Evolutionary conservation across 2,329 filamentous ascomycete genomes (phyloP).

Genomic region (Fusarium pseudograminearum): DNA sequence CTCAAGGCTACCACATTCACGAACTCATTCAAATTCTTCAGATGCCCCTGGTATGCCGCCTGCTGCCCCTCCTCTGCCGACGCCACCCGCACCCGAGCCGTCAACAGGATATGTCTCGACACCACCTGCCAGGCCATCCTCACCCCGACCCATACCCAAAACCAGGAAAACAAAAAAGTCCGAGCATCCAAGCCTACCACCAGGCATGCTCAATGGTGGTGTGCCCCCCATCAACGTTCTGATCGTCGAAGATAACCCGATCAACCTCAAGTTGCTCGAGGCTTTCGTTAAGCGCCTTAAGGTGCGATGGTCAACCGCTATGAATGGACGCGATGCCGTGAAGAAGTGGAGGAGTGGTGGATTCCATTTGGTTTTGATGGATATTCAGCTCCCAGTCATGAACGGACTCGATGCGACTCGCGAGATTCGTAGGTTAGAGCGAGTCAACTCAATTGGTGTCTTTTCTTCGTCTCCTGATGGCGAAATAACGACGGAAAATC

Average conservation of each 20-base stretch:
- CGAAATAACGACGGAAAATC: constrained; percentile 60
- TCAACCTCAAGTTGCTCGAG: constrained; percentile 93
- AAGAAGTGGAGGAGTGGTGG: constrained; percentile 92
- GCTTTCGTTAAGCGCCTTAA: constrained; percentile 96
- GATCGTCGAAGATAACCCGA: constrained; percentile 98
- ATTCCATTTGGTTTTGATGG: constrained; percentile 97
- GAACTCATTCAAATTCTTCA: constrained; percentile 70
- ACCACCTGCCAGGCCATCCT: constrained; percentile 60
- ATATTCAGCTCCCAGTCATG: constrained; percentile 98
- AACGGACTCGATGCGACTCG: constrained; percentile 94
- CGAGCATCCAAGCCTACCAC: constrained; percentile 62
- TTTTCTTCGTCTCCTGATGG: constrained; percentile 76
- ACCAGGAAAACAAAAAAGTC: constrained; percentile 67
- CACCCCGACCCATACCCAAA: constrained; percentile 60
- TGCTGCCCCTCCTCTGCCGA: constrained; percentile 64
- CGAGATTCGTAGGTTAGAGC: constrained; percentile 90
- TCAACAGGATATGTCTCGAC: constrained; percentile 63
- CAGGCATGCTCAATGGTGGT: constrained; percentile 79
- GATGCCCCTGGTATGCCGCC: constrained; percentile 62
- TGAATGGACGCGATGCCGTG: constrained; percentile 93
- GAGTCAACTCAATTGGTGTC: constrained; percentile 91
- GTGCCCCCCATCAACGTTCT: constrained; percentile 97
- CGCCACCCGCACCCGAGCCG: constrained; percentile 65
- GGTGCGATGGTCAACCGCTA: constrained; percentile 96
- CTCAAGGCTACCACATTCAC: constrained; percentile 61